phyloP scores from a whole-genome alignment of 306 rosid species.

The Neltuma alba region DNA sequence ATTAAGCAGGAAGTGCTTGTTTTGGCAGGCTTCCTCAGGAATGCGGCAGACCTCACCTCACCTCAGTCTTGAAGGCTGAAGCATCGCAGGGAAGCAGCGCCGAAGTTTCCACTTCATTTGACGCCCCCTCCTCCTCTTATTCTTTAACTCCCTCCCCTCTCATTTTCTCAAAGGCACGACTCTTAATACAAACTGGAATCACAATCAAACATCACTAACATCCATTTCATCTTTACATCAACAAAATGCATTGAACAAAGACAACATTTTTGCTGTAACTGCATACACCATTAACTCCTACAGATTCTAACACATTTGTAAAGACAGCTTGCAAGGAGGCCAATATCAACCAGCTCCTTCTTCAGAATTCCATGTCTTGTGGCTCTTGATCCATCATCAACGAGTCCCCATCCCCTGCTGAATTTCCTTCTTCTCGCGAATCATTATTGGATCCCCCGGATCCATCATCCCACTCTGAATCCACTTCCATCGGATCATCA shows the following conservation, averaged over 20 bases:
- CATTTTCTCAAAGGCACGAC: not conserved
- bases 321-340: not conserved
- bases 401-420: not conserved
- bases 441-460: not conserved
- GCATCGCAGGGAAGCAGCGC: no score
- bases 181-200: not conserved
- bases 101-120: no score
- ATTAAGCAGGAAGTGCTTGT: no score
- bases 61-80: no score
- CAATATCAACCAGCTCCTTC: no score
- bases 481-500: slow-evolving; percentile 24
- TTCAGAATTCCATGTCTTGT: slow-evolving; percentile 8
- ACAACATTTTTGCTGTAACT: not conserved
- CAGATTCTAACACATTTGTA: no score
- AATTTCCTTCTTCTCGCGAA: not conserved
- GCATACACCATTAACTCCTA: not conserved
- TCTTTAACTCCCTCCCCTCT: no score
- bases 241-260: not conserved
- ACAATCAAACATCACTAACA: not conserved
- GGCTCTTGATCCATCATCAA: slow-evolving; percentile 10
- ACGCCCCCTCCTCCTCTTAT: no score
- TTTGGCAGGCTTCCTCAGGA: no score
- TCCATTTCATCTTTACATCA: not conserved
- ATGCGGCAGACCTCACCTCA: no score
- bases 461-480: slow-evolving; percentile 3